Evolutionary conservation across 2,329 filamentous ascomycete species (phyloP).

Genomic region (Periconia sp.): DNA sequence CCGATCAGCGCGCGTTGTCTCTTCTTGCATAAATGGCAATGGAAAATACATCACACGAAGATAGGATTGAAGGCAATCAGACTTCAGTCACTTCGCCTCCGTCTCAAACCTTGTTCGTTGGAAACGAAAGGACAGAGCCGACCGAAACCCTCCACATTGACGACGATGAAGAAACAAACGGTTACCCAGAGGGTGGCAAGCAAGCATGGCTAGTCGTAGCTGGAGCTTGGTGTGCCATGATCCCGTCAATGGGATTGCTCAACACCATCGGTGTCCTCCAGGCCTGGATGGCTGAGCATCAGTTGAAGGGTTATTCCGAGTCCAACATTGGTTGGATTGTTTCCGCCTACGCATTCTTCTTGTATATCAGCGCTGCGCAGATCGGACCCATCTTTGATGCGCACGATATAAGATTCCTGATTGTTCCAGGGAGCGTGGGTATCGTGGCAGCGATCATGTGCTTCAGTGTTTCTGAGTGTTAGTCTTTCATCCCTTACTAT

Average conservation of each 20-base stretch:
- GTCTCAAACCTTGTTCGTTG: too few species aligned
- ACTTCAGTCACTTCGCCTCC: too few species aligned
- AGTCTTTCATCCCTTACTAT: too few species aligned
- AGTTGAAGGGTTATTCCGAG: constrained; percentile 37
- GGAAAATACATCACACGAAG: too few species aligned
- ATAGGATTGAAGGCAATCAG: too few species aligned
- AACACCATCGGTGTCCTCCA: constrained; percentile 44
- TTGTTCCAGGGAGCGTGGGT: constrained; percentile 34
- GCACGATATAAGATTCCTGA: constrained; percentile 31
- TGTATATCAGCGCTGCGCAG: constrained; percentile 40
- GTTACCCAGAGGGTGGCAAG: constrained; percentile 44
- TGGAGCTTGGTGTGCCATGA: constrained; percentile 45
- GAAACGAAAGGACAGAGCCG: background rate
- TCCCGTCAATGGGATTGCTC: constrained; percentile 44
- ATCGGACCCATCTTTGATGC: constrained; percentile 44
- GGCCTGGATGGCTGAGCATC: constrained; percentile 42
- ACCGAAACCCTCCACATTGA: background rate
- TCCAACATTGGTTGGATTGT: constrained; percentile 47
- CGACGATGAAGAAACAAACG: background rate
- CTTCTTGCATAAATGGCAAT: too few species aligned
- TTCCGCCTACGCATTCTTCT: constrained; percentile 43
- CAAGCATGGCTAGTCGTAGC: constrained; percentile 47
- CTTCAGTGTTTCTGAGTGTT: constrained; percentile 29
- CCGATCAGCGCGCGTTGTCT: too few species aligned
- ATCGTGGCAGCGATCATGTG: constrained; percentile 32